Evolutionary conservation across 306 rosid species (phyloP).

Genomic region (Cicer bijugum): DNA sequence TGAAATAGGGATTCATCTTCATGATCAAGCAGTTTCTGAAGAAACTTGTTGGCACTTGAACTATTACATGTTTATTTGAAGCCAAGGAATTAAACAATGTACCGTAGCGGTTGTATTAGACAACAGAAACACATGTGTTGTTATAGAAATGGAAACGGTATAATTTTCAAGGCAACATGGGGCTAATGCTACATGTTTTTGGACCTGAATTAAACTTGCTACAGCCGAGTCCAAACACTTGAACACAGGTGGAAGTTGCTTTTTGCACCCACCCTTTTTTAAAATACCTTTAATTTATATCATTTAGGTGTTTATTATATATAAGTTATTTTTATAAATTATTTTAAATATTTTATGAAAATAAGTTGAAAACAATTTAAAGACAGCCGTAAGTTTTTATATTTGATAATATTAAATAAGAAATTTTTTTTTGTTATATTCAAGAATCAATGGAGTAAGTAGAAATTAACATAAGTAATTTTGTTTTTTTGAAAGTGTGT

Average conservation of each 20-base stretch:
- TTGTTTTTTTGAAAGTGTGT: too few relatives aligned
- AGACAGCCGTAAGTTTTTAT: too few relatives aligned
- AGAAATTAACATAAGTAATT: too few relatives aligned
- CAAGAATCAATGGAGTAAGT: too few relatives aligned
- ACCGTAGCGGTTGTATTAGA: not conserved
- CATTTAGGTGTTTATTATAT: too few relatives aligned
- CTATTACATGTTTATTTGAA: constrained; percentile 13
- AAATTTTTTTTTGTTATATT: too few relatives aligned
- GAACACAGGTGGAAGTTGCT: not conserved
- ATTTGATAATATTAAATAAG: too few relatives aligned
- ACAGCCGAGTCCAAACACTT: constrained; percentile 12
- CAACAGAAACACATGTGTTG: not conserved
- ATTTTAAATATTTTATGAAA: too few relatives aligned
- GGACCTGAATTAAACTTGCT: not conserved
- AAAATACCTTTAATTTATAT: not conserved
- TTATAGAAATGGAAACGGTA: constrained; percentile 1
- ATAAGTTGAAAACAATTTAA: too few relatives aligned
- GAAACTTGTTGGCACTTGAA: constrained; percentile 3
- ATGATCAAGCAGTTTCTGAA: constrained; percentile 2
- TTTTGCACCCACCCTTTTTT: not conserved
- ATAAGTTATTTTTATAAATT: too few relatives aligned
- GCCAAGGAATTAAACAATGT: not conserved
- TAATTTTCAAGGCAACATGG: not conserved
- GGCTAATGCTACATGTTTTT: not conserved
- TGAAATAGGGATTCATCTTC: not conserved